Base-by-base conservation (phyloP, 169 alveolate species). In the Cryptosporidium ryanae region DNA sequence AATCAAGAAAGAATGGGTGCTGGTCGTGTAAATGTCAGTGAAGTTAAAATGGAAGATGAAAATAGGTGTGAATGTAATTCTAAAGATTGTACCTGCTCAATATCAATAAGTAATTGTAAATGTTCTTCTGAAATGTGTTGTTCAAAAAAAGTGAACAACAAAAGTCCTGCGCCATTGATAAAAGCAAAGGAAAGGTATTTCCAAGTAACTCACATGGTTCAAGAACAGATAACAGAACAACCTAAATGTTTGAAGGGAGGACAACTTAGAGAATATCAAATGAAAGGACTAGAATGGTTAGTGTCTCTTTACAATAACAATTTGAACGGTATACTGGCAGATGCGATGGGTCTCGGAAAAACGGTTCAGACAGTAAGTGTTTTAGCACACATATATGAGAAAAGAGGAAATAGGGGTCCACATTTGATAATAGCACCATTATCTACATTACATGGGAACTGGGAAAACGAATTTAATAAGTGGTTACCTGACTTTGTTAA, bases 291-390 rank as follows among this genome's bases (percentile, higher is more conserved):
- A 6, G 93, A 94, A 82, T 97, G 99, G 99, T 82, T 97, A 65
- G 96, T 96, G 10, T 95, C 98, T n/a, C 92, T 97, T 61, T 96
- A 97, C 90, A 97, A 96, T 49, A 96, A 97, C 68, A 96, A 96
- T 82, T 89, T 96, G 29, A 96, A 97, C 84, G 99, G 99, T 3
- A 97, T 98, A 18, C 68, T 98, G 31, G 99, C 99, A 29, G 99
- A 97, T 92, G 97, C 96, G 66, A 96, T 97, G 98, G 99, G 99
- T 31, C 92, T 97, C 18, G 98, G 98, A 27, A 97, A 97, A 82
- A 96, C 99, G 3, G 96, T 97, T 21, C 95, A 97, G 90, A 97
- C 99, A 5, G 96, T 97, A 6, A 94, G 98, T 1, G 84, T 97
- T 21, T 90, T 97, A 54, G 95, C 97, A 49, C 96, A 95, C 65